These are phyloP conservation scores for Coemansia sp. DNA, from an alignment of 192 early-diverging fungal species.

Conservation along the genomic window DNA sequence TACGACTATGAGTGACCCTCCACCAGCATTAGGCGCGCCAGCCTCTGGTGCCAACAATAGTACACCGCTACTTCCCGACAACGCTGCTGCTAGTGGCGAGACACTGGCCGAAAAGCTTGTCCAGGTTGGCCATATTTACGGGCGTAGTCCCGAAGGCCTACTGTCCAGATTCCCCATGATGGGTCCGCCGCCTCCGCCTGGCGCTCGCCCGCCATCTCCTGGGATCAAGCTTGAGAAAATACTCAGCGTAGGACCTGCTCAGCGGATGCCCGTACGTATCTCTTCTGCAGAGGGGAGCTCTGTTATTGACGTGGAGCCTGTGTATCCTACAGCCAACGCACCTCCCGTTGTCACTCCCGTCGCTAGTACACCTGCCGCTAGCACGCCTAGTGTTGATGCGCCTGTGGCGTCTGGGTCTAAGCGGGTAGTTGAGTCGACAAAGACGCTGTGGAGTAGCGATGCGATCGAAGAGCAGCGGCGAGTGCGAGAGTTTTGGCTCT, in stretches of 20 bases:
- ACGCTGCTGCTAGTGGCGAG: background rate
- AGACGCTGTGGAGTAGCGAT: constrained; percentile 33
- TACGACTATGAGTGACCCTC: background rate
- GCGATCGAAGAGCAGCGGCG: constrained; percentile 29
- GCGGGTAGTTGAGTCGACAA: background rate
- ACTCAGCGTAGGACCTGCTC: background rate
- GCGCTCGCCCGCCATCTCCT: constrained; percentile 1
- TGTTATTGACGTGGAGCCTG: background rate
- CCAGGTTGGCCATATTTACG: background rate
- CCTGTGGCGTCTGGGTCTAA: background rate
- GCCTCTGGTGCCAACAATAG: background rate
- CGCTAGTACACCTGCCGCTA: background rate
- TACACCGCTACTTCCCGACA: background rate
- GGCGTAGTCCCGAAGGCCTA: background rate
- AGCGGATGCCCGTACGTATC: background rate
- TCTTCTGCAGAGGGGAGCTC: background rate
- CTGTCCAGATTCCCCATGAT: background rate
- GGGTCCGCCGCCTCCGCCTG: background rate
- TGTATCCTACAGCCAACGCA: background rate
- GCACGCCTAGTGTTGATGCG: background rate
- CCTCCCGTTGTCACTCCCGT: background rate
- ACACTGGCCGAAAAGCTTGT: background rate
- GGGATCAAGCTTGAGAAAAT: background rate
- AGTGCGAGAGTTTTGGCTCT: constrained; percentile 47
- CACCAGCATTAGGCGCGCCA: background rate